These are phyloP conservation scores for Apiospora sp. DNA, from an alignment of 2,329 filamentous ascomycete genomes.

Conservation along the genomic window DNA sequence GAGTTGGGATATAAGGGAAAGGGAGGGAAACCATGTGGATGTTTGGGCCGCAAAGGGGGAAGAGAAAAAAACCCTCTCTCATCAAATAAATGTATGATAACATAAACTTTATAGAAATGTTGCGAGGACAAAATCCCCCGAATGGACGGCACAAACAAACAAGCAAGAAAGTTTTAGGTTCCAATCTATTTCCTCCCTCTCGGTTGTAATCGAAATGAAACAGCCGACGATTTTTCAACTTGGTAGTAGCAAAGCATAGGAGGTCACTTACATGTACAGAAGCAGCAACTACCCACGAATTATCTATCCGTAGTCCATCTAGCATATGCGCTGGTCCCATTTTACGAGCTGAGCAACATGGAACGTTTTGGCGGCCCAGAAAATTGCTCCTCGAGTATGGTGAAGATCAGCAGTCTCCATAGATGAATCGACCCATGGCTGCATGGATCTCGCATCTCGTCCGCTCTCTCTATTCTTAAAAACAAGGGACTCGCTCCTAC, in stretches of 20 bases:
- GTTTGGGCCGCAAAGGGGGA: background rate
- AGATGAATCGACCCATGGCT: slow-evolving; percentile 8
- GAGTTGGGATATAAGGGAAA: background rate
- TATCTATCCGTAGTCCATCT: background rate
- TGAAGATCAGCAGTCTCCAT: slow-evolving; percentile 14
- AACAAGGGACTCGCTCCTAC: background rate
- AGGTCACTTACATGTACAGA: background rate
- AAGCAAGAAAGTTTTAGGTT: background rate
- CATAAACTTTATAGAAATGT: slow-evolving; percentile 6
- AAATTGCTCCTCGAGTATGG: background rate
- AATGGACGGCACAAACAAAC: background rate
- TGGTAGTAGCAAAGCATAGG: background rate
- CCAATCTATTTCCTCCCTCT: background rate
- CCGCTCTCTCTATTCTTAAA: slow-evolving; percentile 3
- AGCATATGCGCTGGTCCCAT: no score
- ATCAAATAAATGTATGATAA: slow-evolving; percentile 22
- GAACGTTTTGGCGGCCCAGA: background rate
- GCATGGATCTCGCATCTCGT: slow-evolving; percentile 7
- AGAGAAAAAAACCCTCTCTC: background rate
- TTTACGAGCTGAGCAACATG: background rate
- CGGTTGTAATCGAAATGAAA: background rate
- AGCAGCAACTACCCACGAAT: background rate
- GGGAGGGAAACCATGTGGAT: background rate
- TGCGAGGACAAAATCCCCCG: background rate
- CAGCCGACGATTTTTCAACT: background rate